Conservation (phyloP, 805 yeast species). For the Nakazawaea wyomingensis region DNA sequence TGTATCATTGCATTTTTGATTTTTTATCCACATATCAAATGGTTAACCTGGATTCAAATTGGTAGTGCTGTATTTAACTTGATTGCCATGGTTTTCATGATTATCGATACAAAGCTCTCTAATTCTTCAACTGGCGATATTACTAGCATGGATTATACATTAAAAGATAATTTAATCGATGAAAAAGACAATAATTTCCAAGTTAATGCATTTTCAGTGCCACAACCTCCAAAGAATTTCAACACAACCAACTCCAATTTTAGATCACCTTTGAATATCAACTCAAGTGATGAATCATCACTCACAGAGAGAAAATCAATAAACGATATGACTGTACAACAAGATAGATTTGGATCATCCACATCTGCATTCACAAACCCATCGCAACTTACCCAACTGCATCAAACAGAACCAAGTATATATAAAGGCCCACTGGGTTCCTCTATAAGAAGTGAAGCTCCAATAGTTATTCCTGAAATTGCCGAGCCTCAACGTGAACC, state of each 20-base stretch:
- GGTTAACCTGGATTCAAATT: conserved; percentile 72
- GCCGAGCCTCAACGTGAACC: conserved; percentile 12
- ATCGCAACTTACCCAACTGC: conserved; percentile 3
- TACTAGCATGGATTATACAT: conserved; percentile 14
- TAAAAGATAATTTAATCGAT: conserved; percentile 1
- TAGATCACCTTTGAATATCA: not conserved
- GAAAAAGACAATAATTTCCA: conserved; percentile 1
- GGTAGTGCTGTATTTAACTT: conserved; percentile 60
- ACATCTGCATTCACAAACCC: conserved; percentile 8
- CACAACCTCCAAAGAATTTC: conserved; percentile 7
- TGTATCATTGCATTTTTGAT: conserved; percentile 51
- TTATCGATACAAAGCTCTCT: conserved; percentile 29
- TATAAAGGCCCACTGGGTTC: conserved; percentile 10
- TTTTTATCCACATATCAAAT: conserved; percentile 59
- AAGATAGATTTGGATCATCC: conserved; percentile 11
- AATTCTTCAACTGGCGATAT: conserved; percentile 10
- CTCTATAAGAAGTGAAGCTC: conserved; percentile 9
- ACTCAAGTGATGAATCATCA: conserved; percentile 11
- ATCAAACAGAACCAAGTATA: not conserved
- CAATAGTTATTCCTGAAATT: conserved; percentile 4
- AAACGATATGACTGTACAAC: conserved; percentile 13
- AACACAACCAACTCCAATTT: not conserved
- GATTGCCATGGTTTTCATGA: conserved; percentile 43
- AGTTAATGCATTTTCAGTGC: conserved; percentile 4
- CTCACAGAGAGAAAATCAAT: conserved; percentile 15